A percentile compares a stretch with the other conserved stretches of the same genome.
Conservation (phyloP, 441 rosid species). For the Mallotus repandus region DNA sequence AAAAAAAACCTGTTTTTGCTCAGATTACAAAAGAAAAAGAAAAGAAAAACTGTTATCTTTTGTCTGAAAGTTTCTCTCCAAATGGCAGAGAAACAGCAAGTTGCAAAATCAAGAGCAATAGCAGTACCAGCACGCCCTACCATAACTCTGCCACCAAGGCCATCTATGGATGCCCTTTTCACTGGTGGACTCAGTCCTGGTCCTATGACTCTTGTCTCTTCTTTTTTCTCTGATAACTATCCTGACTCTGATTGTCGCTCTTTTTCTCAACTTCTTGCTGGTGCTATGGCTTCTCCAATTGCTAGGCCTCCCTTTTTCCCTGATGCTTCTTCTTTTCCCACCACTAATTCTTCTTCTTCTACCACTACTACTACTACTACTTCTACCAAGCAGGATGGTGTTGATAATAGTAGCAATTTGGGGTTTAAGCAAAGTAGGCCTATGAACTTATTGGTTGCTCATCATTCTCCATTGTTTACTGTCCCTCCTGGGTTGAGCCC, state of each 20-base stretch:
- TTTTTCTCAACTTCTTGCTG: slow-evolving; percentile 84
- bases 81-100: slow-evolving; percentile 46
- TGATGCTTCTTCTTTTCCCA: slow-evolving; percentile 14
- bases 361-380: slow-evolving; percentile 1
- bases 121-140: slow-evolving; percentile 56
- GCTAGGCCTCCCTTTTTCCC: slow-evolving; percentile 25
- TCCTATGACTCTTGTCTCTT: slow-evolving; percentile 77
- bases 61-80: background rate
- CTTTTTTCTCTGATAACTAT: slow-evolving; percentile 59
- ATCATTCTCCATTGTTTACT: slow-evolving; percentile 54
- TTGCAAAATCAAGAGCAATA: slow-evolving; percentile 11
- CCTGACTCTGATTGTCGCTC: slow-evolving; percentile 49
- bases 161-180: slow-evolving; percentile 48
- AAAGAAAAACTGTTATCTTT: background rate
- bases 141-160: slow-evolving; percentile 61
- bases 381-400: slow-evolving; percentile 19
- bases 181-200: slow-evolving; percentile 68
- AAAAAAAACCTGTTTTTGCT: no score
- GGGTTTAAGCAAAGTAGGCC: slow-evolving; percentile 60
- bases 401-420: slow-evolving; percentile 18
- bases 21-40: background rate
- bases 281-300: slow-evolving; percentile 73
- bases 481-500: slow-evolving; percentile 87
- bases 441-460: slow-evolving; percentile 42
- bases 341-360: background rate